Conservation (phyloP, 1,284 basidiomycete species). For the Ustilago sp. region DNA sequence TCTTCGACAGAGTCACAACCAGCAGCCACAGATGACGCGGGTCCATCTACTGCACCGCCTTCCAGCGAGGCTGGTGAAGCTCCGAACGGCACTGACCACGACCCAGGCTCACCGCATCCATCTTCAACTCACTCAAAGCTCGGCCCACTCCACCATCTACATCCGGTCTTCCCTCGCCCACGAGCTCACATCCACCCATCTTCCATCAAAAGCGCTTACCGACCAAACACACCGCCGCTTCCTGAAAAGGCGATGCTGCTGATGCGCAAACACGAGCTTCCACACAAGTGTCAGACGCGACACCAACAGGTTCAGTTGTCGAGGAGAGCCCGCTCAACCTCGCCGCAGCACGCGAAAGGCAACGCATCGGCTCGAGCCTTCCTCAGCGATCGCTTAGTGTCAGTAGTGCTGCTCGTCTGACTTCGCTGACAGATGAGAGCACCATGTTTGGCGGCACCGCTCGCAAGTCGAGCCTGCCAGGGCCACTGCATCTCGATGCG, state of each 20-base stretch:
- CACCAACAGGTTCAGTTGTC: constrained; percentile 38
- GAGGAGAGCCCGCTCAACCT: constrained; percentile 46
- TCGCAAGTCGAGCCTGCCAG: constrained; percentile 19
- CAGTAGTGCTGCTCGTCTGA: constrained; percentile 40
- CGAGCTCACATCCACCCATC: constrained; percentile 45
- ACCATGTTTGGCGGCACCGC: constrained; percentile 48
- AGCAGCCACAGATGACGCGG: not conserved
- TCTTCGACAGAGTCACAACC: not conserved
- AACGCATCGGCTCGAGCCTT: constrained; percentile 30
- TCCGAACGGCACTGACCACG: constrained; percentile 12
- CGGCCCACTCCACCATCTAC: constrained; percentile 61
- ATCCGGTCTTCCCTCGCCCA: constrained; percentile 47
- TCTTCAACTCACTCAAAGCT: constrained; percentile 62
- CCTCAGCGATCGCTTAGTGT: constrained; percentile 46
- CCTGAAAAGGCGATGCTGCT: not conserved
- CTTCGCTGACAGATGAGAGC: constrained; percentile 48
- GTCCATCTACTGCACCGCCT: not conserved
- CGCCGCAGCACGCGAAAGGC: constrained; percentile 45
- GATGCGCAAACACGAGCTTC: not conserved
- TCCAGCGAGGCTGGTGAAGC: constrained; percentile 25
- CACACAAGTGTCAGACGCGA: constrained; percentile 22
- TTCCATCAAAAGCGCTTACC: constrained; percentile 40
- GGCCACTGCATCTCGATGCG: constrained; percentile 19
- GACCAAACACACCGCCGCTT: constrained; percentile 25
- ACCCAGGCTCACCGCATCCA: constrained; percentile 54